phyloP scores from a whole-genome alignment of 768 basidiomycete species.

The Naematelia aurantialba region DNA sequence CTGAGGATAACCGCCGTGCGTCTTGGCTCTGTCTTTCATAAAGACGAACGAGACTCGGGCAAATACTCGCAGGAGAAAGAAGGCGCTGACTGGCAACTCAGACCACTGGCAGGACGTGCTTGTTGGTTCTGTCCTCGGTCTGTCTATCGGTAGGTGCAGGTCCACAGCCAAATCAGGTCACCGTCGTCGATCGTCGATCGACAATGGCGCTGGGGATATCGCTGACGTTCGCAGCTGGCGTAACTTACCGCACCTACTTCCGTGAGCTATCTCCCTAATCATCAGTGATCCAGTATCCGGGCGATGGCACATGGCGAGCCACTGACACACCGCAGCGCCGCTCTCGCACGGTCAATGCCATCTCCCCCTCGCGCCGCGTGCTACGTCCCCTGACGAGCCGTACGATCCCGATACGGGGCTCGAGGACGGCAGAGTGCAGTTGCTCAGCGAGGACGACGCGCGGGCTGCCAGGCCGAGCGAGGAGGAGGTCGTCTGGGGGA shows the following conservation, averaged over 20 bases:
- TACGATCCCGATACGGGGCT: slow-evolving; percentile 9
- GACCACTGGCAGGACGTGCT: slow-evolving; percentile 92
- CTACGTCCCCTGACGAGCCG: slow-evolving; percentile 7
- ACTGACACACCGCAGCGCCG: slow-evolving; percentile 26
- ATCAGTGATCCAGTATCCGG: background rate
- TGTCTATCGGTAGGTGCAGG: slow-evolving; percentile 58
- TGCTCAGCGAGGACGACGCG: slow-evolving; percentile 10
- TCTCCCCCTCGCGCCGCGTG: slow-evolving; percentile 43
- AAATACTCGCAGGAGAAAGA: slow-evolving; percentile 6
- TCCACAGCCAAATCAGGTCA: slow-evolving; percentile 27
- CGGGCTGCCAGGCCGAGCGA: slow-evolving; percentile 11
- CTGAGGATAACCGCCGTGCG: slow-evolving; percentile 86
- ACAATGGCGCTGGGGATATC: slow-evolving; percentile 48
- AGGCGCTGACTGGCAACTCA: slow-evolving; percentile 41
- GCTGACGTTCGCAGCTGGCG: slow-evolving; percentile 28
- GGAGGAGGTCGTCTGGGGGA: slow-evolving; percentile 17
- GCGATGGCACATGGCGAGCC: background rate
- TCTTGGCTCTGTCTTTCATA: slow-evolving; percentile 20
- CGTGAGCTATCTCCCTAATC: slow-evolving; percentile 17
- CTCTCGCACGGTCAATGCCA: slow-evolving; percentile 42
- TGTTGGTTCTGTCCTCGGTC: slow-evolving; percentile 71
- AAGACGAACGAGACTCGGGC: too few relatives aligned
- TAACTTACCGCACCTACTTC: slow-evolving; percentile 42
- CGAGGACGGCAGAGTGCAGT: background rate
- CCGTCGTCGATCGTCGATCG: slow-evolving; percentile 36